A percentile compares a stretch with the other conserved stretches of the same genome.
Conservation (phyloP, 208 protist species). For the Wallacemonas sp. region DNA sequence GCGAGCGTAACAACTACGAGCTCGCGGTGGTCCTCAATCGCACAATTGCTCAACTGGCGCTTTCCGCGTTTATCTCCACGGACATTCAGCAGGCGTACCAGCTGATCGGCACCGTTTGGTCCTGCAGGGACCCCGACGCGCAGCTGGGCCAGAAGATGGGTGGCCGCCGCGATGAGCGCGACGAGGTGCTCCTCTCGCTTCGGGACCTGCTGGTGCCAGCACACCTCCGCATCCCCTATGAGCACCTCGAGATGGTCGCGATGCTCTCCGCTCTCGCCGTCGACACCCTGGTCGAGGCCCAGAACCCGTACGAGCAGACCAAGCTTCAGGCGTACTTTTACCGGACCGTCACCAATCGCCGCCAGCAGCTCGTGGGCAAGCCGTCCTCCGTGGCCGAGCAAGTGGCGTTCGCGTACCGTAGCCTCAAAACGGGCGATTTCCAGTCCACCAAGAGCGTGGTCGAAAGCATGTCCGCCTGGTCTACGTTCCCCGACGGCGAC, state of each 20-base stretch:
- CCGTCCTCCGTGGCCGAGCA: conserved; percentile 69
- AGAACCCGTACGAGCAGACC: conserved; percentile 79
- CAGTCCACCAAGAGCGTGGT: conserved; percentile 55
- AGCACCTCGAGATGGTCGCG: conserved; percentile 72
- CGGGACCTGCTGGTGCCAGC: conserved; percentile 60
- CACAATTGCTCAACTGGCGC: conserved; percentile 77
- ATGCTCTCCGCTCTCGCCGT: conserved; percentile 80
- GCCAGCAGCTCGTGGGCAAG: conserved; percentile 43
- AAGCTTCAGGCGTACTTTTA: conserved; percentile 75
- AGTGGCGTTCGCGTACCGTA: conserved; percentile 62
- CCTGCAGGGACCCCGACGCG: conserved; percentile 49
- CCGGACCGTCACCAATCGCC: conserved; percentile 49
- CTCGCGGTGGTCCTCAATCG: conserved; percentile 81
- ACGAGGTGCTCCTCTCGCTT: conserved; percentile 55
- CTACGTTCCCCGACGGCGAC: conserved; percentile 56
- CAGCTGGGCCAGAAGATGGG: conserved; percentile 62
- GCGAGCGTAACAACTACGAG: conserved; percentile 22
- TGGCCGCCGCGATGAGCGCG: conserved; percentile 26
- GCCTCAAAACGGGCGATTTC: conserved; percentile 77
- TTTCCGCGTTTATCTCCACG: conserved; percentile 73
- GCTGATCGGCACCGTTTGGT: conserved; percentile 65
- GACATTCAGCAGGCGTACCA: conserved; percentile 67
- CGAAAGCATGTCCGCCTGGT: conserved; percentile 63
- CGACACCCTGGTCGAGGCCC: conserved; percentile 71
- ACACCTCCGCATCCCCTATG: conserved; percentile 59